These are phyloP conservation scores for Brasilioporus rufonigricans DNA, from an alignment of 768 basidiomycete species.

Conservation along the genomic window DNA sequence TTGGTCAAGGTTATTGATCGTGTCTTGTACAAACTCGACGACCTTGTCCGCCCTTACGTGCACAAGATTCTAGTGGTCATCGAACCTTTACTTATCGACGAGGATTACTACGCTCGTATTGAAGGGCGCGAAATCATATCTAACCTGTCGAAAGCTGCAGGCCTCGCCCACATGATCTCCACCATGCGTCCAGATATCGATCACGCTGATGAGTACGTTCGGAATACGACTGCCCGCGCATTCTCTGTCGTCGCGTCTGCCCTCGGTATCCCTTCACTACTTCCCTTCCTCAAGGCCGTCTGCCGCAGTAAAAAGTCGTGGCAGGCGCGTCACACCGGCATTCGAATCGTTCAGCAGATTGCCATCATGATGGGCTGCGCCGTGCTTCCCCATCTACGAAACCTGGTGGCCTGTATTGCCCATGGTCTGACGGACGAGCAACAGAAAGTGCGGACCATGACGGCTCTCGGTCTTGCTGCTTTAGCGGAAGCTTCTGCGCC, in stretches of 20 bases:
- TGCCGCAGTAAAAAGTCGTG: constrained; percentile 99
- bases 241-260: constrained; percentile 99
- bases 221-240: constrained; percentile 97
- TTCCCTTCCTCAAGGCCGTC: constrained; percentile 98
- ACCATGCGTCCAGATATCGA: constrained; percentile 99
- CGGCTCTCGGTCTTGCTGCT: constrained; percentile 77
- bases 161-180: constrained; percentile 99
- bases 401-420: constrained; percentile 94
- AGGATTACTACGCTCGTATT: constrained; percentile 94
- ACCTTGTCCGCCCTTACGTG: constrained; percentile 97
- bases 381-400: constrained; percentile 93
- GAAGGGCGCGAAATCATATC: constrained; percentile 99
- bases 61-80: constrained; percentile 99
- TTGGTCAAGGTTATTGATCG: constrained; percentile 99
- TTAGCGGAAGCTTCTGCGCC: constrained; percentile 97
- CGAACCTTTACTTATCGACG: constrained; percentile 97
- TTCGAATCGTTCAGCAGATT: constrained; percentile 99
- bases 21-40: constrained; percentile 97
- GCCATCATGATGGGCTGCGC: constrained; percentile 99
- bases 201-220: constrained; percentile 98
- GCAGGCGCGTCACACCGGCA: constrained; percentile 99
- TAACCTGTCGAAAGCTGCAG: constrained; percentile 97
- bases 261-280: constrained; percentile 93
- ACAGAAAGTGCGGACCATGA: constrained; percentile 81
- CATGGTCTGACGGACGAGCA: constrained; percentile 76